Base-by-base conservation (phyloP, 345 rosid genomes). In the Kernera saxatilis region DNA sequence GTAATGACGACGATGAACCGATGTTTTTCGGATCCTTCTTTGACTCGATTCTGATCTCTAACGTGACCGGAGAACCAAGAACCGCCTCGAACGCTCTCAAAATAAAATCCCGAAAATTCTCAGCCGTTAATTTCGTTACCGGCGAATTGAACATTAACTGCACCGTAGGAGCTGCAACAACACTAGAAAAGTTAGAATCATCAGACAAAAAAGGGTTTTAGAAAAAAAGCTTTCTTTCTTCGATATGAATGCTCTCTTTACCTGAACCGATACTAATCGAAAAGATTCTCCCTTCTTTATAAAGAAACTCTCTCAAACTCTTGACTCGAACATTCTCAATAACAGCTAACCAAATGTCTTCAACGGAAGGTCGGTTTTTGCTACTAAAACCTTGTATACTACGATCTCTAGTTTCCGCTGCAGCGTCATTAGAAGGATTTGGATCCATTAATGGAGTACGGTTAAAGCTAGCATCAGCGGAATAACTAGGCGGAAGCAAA, bases 221-320 rank as follows among this genome's bases (percentile, higher is more conserved):
- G 3, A 7, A 49, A 46, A 13, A 27, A 27, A 27, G 4, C 3
- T 27, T 5, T 4, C 8, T 4, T 30, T 59, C 4, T 3, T 1
- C 5, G 5, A 72, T 19, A 63, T 22, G 64, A 72, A 39, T 61
- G 18, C 15, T 40, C 21, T 52, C n/a, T n/a, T n/a, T 89, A 94
- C 99, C 96, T 84, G 91, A 74, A 61, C 97, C 97, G 33, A 88
- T 87, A 82, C 90, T 90, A 79, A 90, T 85, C 8, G 89, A 88
- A 58, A 85, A 76, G 41, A 95, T 84, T 80, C 80, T 86, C 54
- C 98, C 99, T 87, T 95, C 98, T 70, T 74, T 82, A 59, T 79
- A 78, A 55, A 95, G 84, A 72, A 92, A 90, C 77, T 90, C 93
- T 73, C 81, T 86, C 69, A 85, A 51, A 43, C 80, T 72, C 35